A percentile compares a stretch with the other conserved stretches of the same genome.
Evolutionary conservation across 2,329 filamentous ascomycete species (phyloP).

Genomic region (Aspergillus sclerotialis): DNA sequence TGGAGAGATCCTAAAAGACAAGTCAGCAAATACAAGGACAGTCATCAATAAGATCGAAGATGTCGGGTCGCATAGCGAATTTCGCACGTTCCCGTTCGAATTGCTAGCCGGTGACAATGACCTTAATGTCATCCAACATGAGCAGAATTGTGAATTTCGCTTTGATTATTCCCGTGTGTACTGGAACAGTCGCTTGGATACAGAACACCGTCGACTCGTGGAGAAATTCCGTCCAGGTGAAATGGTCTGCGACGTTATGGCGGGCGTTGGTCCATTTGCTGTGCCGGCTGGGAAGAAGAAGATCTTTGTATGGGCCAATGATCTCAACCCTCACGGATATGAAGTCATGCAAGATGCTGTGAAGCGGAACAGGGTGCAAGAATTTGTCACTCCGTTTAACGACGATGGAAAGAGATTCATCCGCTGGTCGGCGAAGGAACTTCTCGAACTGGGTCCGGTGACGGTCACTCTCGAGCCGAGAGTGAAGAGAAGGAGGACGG

Average conservation of each 20-base stretch:
- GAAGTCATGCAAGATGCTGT: conserved; percentile 64
- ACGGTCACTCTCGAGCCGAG: conserved; percentile 45
- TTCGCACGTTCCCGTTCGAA: conserved; percentile 89
- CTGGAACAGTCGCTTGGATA: conserved; percentile 90
- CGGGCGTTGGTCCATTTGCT: conserved; percentile 91
- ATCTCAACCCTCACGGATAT: conserved; percentile 88
- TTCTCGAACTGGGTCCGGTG: conserved; percentile 43
- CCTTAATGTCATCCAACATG: conserved; percentile 72
- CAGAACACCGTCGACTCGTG: conserved; percentile 77
- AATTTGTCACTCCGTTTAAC: conserved; percentile 74
- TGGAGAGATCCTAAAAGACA: conserved; percentile 79
- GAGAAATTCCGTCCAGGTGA: conserved; percentile 72
- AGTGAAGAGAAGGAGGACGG: conserved; percentile 16
- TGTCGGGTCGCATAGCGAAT: conserved; percentile 78
- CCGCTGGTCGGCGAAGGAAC: conserved; percentile 54
- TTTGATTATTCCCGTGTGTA: conserved; percentile 97
- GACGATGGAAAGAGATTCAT: conserved; percentile 79
- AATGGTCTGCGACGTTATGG: conserved; percentile 94
- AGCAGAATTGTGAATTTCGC: conserved; percentile 76
- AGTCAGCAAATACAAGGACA: conserved; percentile 72
- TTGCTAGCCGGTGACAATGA: conserved; percentile 75
- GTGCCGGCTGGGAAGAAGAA: conserved; percentile 82
- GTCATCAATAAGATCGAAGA: conserved; percentile 95
- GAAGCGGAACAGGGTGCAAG: conserved; percentile 67
- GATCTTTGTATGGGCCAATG: conserved; percentile 94